A percentile compares a stretch with the other conserved stretches of the same genome.
phyloP scores from a whole-genome alignment of 2,329 filamentous ascomycete genomes.

The Phaeosphaeriaceae sp. region DNA sequence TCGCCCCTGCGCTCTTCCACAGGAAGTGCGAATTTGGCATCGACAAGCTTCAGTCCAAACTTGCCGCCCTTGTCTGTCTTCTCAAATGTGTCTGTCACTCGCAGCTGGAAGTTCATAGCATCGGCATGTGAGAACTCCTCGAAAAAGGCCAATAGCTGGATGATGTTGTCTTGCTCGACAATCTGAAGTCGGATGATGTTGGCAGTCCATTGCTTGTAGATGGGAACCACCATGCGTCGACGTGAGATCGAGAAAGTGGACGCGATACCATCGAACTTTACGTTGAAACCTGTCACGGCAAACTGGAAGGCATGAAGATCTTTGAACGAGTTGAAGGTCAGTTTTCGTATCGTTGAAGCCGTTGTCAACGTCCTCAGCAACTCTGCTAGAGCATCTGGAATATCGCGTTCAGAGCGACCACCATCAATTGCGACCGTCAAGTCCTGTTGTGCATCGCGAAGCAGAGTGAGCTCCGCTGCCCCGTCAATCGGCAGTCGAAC shows the following conservation, averaged over 20 bases:
- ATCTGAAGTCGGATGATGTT: conserved; percentile 81
- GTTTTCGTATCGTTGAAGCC: conserved; percentile 73
- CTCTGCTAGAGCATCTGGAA: conserved; percentile 68
- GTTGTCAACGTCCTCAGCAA: conserved; percentile 65
- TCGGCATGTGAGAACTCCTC: conserved; percentile 85
- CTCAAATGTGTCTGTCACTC: conserved; percentile 84
- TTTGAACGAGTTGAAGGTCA: conserved; percentile 54
- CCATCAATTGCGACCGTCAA: conserved; percentile 74
- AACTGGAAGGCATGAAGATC: conserved; percentile 80
- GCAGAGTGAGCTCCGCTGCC: conserved; percentile 44
- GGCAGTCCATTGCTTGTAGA: conserved; percentile 94
- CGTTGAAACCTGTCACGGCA: conserved; percentile 79
- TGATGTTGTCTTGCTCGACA: conserved; percentile 74
- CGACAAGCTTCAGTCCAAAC: conserved; percentile 77
- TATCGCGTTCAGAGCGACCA: conserved; percentile 42
- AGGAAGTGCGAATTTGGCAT: conserved; percentile 89
- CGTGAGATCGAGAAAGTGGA: conserved; percentile 81
- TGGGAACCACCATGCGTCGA: conserved; percentile 86
- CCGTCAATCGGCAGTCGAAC: conserved; percentile 54
- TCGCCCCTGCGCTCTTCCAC: conserved; percentile 59
- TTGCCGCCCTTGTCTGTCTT: conserved; percentile 61
- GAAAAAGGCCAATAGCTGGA: conserved; percentile 86
- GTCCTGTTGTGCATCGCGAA: conserved; percentile 76
- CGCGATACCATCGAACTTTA: conserved; percentile 64
- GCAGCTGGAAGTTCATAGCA: conserved; percentile 87